phyloP scores from a whole-genome alignment of 2,329 filamentous ascomycete species.

The Fusarium poae region DNA sequence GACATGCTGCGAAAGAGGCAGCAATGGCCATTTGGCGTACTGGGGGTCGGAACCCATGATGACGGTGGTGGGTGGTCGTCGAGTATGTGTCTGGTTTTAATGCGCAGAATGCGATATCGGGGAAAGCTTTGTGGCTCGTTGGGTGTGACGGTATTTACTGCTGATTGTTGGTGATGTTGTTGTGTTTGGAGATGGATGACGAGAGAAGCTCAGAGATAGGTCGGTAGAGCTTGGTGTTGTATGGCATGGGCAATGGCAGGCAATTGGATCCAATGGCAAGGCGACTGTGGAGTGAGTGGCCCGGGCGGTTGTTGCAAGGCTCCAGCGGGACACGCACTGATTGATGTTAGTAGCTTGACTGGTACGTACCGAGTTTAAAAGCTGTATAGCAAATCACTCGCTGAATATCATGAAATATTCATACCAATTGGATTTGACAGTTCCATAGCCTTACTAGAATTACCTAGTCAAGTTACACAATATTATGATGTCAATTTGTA shows the following conservation, averaged over 20 bases:
- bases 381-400: neutral
- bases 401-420: neutral
- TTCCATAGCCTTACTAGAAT: neutral
- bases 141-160: conserved; percentile 2
- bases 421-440: neutral
- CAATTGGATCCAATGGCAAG: conserved; percentile 44
- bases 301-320: conserved; percentile 47
- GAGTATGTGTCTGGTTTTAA: conserved; percentile 46
- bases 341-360: conserved; percentile 9
- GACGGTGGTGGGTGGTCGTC: conserved; percentile 46
- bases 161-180: conserved; percentile 22
- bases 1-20: conserved; percentile 85
- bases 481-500: neutral
- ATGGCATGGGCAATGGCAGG: conserved; percentile 26
- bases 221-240: conserved; percentile 41
- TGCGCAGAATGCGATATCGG: conserved; percentile 7
- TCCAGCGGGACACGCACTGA: conserved; percentile 51
- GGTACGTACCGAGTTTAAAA: neutral
- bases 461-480: neutral
- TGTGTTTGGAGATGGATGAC: conserved; percentile 45
- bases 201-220: conserved; percentile 43
- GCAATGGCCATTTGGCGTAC: conserved; percentile 86
- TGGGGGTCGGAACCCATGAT: conserved; percentile 85
- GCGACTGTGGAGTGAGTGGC: conserved; percentile 34
- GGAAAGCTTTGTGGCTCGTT: neutral